Percentiles rank a stretch among this genome's conserved stretches.
phyloP scores from a whole-genome alignment of 495 filamentous ascomycete genomes.

The Alectoria sarmentosa region DNA sequence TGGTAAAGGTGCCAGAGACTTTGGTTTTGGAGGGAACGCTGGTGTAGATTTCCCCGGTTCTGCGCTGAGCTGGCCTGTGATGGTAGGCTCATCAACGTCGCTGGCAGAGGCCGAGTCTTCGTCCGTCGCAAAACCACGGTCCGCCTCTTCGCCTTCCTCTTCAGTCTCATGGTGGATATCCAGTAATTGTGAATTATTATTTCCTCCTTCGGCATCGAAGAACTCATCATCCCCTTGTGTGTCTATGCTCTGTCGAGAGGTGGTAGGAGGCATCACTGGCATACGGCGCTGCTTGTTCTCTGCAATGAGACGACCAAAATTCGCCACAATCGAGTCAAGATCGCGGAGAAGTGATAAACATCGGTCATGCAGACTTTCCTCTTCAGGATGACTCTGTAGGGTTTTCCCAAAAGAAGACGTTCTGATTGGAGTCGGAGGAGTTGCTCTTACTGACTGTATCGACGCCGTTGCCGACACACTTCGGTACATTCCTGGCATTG shows the following conservation, averaged over 20 bases:
- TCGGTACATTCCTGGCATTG: constrained; percentile 29
- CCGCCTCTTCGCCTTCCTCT: constrained; percentile 40
- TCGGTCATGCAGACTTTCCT: constrained; percentile 66
- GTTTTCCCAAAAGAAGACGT: constrained; percentile 10
- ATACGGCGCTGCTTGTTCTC: constrained; percentile 73
- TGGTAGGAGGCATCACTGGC: constrained; percentile 40
- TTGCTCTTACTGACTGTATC: constrained; percentile 45
- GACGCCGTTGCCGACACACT: constrained; percentile 46
- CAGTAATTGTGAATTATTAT: constrained; percentile 60
- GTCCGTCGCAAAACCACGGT: constrained; percentile 29
- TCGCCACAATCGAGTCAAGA: constrained; percentile 69
- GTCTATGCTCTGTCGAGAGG: constrained; percentile 71
- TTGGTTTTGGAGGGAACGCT: constrained; percentile 66
- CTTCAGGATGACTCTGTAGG: constrained; percentile 34
- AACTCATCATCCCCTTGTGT: constrained; percentile 77
- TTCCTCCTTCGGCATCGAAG: constrained; percentile 78
- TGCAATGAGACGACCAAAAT: constrained; percentile 69
- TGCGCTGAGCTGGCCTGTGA: constrained; percentile 27
- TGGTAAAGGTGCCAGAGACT: constrained; percentile 72
- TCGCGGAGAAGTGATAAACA: constrained; percentile 74
- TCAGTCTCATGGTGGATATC: constrained; percentile 60
- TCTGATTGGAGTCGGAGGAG: constrained; percentile 17
- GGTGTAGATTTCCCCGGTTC: constrained; percentile 36
- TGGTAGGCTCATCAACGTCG: constrained; percentile 42
- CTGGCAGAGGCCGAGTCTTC: constrained; percentile 55